Evolutionary conservation across 306 rosid species (phyloP), one percentile per base, ranked within the genome.

Genomic region (Acacia confusa): DNA sequence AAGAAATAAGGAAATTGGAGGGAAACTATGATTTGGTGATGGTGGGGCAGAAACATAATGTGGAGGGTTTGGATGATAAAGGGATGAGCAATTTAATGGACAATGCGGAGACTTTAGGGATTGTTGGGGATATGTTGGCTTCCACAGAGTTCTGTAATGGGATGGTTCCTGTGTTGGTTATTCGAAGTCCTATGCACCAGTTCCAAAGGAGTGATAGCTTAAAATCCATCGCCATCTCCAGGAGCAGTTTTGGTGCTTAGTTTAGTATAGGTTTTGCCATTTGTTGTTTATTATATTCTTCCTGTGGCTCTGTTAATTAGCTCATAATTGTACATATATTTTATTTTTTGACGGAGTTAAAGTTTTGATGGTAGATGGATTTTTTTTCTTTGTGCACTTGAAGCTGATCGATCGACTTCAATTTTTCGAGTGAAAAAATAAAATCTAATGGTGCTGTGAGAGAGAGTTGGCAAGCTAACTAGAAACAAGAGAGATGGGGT

Each of bases 71-170:
- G 60, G 66, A 61, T 2, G 86, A 84, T 1, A 82, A 75, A 28
- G 86, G 86, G 72, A 87, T 89, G 91, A 64, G 27, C 11, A 79
- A 15, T 4, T 86, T 92, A 19, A 25, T 92, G 19, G 91, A 92
- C 70, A 81, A 84, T 72, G 84, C 66, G 2, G 84, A 85, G 82
- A n/a, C 17, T 0, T 89, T 92, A 58, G 94, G 97, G 40, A 70
- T 83, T n/a, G 44, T 86, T 11, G 92, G 97, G 15, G 92, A 90
- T 38, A 83, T 87, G 90, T 73, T 90, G 52, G 86, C 97, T 0
- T 88, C 94, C 3, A n/a, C 84, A 0, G 90, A 90, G 27, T 88
- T 86, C 27, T 88, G 92, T 36, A 83, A 84, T 16, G 91, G 91
- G 14, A 53, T 25, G 75, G 77, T 86, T 60, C 88, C 91, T 0